Evolutionary conservation across 2,329 filamentous ascomycete species (phyloP).

Genomic region (Fonsecaea multimorphosa): DNA sequence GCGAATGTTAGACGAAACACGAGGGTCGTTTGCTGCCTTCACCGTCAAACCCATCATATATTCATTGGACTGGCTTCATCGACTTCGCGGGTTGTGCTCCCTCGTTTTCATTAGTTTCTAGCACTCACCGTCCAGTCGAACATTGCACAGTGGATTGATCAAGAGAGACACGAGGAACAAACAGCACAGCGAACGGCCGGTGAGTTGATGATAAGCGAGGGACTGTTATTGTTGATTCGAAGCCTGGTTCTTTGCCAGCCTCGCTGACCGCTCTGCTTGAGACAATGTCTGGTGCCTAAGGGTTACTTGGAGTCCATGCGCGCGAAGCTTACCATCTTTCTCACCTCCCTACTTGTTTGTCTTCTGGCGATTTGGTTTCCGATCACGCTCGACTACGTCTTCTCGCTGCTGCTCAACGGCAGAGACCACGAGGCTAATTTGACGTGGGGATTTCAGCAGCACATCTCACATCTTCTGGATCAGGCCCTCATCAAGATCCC

Average conservation of each 20-base stretch:
- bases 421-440: constrained; percentile 15
- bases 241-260: not conserved
- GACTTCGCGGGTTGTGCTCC: not conserved
- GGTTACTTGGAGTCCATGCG: not conserved
- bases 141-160: not conserved
- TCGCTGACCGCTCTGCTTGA: not conserved
- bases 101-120: not conserved
- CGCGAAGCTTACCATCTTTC: not conserved
- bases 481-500: not conserved
- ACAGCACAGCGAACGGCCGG: not conserved
- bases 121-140: not conserved
- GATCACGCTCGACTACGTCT: not conserved
- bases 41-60: not conserved
- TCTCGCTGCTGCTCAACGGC: not conserved
- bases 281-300: not conserved
- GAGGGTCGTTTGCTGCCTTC: not conserved
- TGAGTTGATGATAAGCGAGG: not conserved
- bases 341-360: constrained; percentile 11
- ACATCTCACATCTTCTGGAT: not conserved
- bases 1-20: constrained; percentile 2
- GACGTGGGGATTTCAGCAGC: constrained; percentile 11
- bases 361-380: constrained; percentile 6
- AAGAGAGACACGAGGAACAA: not conserved
- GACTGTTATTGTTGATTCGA: not conserved
- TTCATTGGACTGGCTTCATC: not conserved